phyloP scores from a whole-genome alignment of 2,329 filamentous ascomycete species.

The Arachnomyces sp. region DNA sequence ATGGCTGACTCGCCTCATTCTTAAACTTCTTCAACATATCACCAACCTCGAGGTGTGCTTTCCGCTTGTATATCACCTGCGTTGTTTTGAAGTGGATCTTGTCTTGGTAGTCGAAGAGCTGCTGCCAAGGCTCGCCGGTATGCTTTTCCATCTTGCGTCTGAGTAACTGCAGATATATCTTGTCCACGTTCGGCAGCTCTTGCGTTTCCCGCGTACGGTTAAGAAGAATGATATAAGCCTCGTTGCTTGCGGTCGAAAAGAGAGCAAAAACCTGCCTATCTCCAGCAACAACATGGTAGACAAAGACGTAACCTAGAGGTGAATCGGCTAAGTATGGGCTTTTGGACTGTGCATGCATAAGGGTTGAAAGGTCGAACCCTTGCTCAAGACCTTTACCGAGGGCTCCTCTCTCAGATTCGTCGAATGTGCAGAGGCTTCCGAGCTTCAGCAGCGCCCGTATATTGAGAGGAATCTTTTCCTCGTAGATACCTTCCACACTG shows the following conservation, averaged over 20 bases:
- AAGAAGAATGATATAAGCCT: slow-evolving; percentile 82
- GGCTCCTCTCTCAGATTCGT: slow-evolving; percentile 81
- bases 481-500: slow-evolving; percentile 94
- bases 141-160: slow-evolving; percentile 55
- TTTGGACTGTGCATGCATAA: slow-evolving; percentile 61
- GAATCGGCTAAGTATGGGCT: slow-evolving; percentile 67
- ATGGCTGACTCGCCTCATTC: slow-evolving; percentile 70
- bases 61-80: slow-evolving; percentile 81
- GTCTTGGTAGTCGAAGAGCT: slow-evolving; percentile 79
- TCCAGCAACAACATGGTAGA: slow-evolving; percentile 85
- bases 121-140: slow-evolving; percentile 64
- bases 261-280: slow-evolving; percentile 89
- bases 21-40: slow-evolving; percentile 85
- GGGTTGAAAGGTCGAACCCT: slow-evolving; percentile 75
- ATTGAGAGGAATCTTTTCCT: slow-evolving; percentile 81
- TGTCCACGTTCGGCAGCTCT: slow-evolving; percentile 81
- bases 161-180: slow-evolving; percentile 73
- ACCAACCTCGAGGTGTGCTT: slow-evolving; percentile 77
- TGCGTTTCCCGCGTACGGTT: slow-evolving; percentile 73
- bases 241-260: slow-evolving; percentile 72
- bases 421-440: slow-evolving; percentile 86
- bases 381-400: slow-evolving; percentile 87
- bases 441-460: slow-evolving; percentile 81
- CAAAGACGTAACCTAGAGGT: slow-evolving; percentile 72
- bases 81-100: slow-evolving; percentile 75